Percentiles rank a stretch among this genome's conserved stretches.
phyloP scores from a whole-genome alignment of 805 yeast genomes.

The Saccharomycopsis oosterbeekiorum region DNA sequence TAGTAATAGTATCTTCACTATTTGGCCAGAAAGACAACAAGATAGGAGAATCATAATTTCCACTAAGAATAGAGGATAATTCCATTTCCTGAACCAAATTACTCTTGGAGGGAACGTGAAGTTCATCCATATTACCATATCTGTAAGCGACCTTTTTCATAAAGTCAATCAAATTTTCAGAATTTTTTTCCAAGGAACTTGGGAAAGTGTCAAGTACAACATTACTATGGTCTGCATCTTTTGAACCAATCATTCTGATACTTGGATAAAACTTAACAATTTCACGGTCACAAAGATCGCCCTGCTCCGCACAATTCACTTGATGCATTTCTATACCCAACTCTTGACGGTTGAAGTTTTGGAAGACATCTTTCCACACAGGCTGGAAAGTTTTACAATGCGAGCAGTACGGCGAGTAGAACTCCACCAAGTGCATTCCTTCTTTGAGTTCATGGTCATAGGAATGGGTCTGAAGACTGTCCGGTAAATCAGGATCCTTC shows the following conservation, averaged over 20 bases:
- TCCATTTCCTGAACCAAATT: conserved; percentile 30
- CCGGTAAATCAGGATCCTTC: conserved; percentile 30
- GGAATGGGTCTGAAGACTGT: conserved; percentile 35
- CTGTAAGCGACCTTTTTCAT: conserved; percentile 45
- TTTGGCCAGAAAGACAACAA: conserved; percentile 63
- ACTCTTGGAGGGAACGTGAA: conserved; percentile 35
- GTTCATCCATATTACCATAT: conserved; percentile 28
- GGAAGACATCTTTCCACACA: conserved; percentile 63
- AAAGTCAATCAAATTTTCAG: conserved; percentile 42
- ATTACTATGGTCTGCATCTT: conserved; percentile 29
- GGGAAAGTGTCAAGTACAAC: conserved; percentile 40
- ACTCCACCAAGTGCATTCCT: conserved; percentile 71
- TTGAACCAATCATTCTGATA: conserved; percentile 58
- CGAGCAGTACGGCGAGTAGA: conserved; percentile 79
- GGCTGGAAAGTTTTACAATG: conserved; percentile 82
- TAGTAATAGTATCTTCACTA: conserved; percentile 24
- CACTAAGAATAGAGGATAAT: conserved; percentile 41
- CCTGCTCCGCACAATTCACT: conserved; percentile 79
- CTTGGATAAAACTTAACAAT: conserved; percentile 59
- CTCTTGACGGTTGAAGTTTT: conserved; percentile 35
- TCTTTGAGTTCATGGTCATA: conserved; percentile 42
- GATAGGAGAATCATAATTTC: conserved; percentile 38
- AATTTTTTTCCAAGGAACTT: conserved; percentile 33
- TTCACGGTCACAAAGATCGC: conserved; percentile 73
- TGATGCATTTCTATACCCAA: conserved; percentile 51